phyloP scores from a whole-genome alignment of 805 yeast genomes.

The Lachancea waltii region DNA sequence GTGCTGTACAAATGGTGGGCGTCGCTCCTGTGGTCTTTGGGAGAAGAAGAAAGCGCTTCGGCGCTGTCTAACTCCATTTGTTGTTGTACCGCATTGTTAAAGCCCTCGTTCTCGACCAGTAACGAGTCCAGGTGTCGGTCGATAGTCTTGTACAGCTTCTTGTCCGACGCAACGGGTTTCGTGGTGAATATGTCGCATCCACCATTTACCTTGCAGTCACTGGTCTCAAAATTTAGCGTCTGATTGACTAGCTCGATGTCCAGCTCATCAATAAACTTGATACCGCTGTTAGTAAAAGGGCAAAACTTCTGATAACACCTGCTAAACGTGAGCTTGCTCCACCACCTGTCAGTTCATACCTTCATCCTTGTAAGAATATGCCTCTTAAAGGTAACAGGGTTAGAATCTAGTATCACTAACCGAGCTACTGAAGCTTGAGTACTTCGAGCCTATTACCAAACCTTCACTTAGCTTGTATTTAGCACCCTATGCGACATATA shows the following conservation, averaged over 20 bases:
- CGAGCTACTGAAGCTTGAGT: too few species aligned
- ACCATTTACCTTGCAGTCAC: constrained; percentile 72
- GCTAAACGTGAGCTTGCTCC: neutral
- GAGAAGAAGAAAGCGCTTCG: constrained; percentile 11
- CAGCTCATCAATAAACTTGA: constrained; percentile 84
- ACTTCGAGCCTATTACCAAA: too few species aligned
- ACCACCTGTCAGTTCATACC: constrained; percentile 2
- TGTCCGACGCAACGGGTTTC: constrained; percentile 84
- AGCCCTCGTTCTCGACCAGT: constrained; percentile 33
- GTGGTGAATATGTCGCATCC: constrained; percentile 93
- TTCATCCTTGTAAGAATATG: too few species aligned
- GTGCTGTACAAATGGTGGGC: constrained; percentile 7
- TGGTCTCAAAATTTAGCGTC: constrained; percentile 69
- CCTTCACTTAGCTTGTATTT: neutral
- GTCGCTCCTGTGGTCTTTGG: constrained; percentile 2
- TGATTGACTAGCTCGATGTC: constrained; percentile 90
- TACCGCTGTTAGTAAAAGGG: constrained; percentile 3
- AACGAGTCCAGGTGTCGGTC: constrained; percentile 68
- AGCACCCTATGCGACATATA: constrained; percentile 2
- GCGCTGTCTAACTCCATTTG: constrained; percentile 17
- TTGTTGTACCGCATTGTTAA: constrained; percentile 30
- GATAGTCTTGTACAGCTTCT: constrained; percentile 79
- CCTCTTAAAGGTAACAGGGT: too few species aligned
- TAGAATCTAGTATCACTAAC: too few species aligned
- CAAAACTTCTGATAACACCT: neutral